phyloP scores from a whole-genome alignment of 306 rosid genomes.

The Coriaria nepalensis region DNA sequence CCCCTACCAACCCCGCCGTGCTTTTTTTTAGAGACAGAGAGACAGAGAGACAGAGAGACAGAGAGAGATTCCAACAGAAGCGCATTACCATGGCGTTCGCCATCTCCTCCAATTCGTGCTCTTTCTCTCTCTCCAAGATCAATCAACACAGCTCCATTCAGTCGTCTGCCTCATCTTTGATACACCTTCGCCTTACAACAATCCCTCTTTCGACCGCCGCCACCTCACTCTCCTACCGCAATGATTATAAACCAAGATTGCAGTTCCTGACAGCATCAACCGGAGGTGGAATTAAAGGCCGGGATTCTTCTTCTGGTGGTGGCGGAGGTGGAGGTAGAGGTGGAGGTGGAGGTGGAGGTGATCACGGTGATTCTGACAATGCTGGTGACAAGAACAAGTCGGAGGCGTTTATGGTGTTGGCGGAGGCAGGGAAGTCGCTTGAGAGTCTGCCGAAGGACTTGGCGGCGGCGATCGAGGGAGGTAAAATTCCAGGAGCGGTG shows the following conservation, averaged over 20 bases:
- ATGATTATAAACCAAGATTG: conserved; percentile 1
- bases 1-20: not conserved
- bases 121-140: conserved; percentile 24
- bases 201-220: conserved; percentile 6
- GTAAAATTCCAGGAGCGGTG: conserved; percentile 66
- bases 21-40: not conserved
- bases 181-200: conserved; percentile 15
- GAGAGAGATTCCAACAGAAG: not conserved
- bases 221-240: conserved; percentile 16
- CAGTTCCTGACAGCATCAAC: conserved; percentile 1
- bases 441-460: conserved; percentile 66
- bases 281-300: conserved; percentile 17
- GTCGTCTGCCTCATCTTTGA: conserved; percentile 16
- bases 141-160: conserved; percentile 13
- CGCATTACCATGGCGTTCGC: conserved; percentile 55
- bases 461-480: conserved; percentile 61
- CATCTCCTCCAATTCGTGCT: conserved; percentile 23
- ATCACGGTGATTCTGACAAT: conserved; percentile 18
- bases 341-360: conserved; percentile 19
- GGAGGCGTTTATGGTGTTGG: conserved; percentile 55
- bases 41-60: not conserved
- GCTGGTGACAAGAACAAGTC: conserved; percentile 23
- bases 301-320: conserved; percentile 11
- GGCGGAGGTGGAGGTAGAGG: conserved; percentile 18
- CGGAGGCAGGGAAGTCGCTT: conserved; percentile 50